Conservation (phyloP, 352 stramenopile genomes). For the Globisporangium apiculatum region DNA sequence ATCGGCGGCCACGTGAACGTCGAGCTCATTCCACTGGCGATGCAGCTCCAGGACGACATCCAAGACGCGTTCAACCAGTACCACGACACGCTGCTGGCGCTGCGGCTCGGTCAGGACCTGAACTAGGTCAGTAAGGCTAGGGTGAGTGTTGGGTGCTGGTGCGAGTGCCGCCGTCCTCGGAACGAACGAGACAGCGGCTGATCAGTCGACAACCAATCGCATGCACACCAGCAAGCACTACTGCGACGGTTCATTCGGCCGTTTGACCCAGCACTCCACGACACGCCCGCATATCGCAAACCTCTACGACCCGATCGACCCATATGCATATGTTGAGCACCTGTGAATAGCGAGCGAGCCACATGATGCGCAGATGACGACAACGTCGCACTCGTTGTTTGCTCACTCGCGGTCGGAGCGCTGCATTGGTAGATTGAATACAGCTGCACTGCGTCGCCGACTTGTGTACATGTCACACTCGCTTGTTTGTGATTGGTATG, state of each 20-base stretch:
- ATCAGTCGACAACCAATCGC: not conserved
- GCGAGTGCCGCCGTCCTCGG: not conserved
- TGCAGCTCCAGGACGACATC: conserved; percentile 89
- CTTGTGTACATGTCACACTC: too few species aligned
- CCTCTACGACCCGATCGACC: too few species aligned
- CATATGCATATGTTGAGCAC: not conserved
- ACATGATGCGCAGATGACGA: not conserved
- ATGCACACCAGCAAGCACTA: too few species aligned
- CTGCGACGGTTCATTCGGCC: too few species aligned
- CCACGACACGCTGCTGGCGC: conserved; percentile 83
- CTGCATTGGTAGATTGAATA: too few species aligned
- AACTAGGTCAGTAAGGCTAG: conserved; percentile 24
- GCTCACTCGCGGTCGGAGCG: too few species aligned
- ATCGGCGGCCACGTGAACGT: conserved; percentile 86
- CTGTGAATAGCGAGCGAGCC: not conserved
- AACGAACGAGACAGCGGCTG: not conserved
- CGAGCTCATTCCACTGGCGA: conserved; percentile 80
- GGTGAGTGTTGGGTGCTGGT: too few species aligned
- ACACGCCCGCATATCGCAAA: too few species aligned
- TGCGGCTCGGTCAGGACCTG: conserved; percentile 79
- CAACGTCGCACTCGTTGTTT: too few species aligned
- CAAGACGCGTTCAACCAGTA: conserved; percentile 89
- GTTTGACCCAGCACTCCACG: too few species aligned
- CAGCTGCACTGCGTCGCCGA: too few species aligned
- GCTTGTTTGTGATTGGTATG: too few species aligned